These are phyloP conservation scores for Trichoderma pleuroti DNA, from an alignment of 2,329 filamentous ascomycete genomes.

Conservation along the genomic window DNA sequence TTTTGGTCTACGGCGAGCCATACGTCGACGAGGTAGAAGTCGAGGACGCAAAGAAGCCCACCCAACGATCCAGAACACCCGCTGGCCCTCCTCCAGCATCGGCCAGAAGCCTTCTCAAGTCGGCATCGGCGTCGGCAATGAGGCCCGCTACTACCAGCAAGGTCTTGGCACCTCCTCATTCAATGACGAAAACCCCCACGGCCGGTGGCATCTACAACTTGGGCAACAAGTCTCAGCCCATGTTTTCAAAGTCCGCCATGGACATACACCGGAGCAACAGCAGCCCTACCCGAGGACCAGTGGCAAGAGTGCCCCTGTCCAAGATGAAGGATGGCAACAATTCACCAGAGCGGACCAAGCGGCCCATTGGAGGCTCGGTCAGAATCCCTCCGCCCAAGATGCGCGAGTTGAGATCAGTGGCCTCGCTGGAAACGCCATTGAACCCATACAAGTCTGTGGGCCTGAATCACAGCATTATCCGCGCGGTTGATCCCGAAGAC, in stretches of 20 bases:
- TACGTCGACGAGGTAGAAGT: constrained; percentile 83
- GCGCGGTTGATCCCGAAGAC: constrained; percentile 71
- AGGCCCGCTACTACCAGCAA: constrained; percentile 26
- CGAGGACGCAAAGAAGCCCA: constrained; percentile 52
- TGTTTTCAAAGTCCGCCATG: constrained; percentile 20
- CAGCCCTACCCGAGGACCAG: constrained; percentile 57
- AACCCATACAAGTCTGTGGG: constrained; percentile 49
- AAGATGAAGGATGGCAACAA: constrained; percentile 69
- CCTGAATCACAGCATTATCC: constrained; percentile 53
- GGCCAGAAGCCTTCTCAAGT: constrained; percentile 27
- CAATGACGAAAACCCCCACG: constrained; percentile 54
- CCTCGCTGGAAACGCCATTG: constrained; percentile 49
- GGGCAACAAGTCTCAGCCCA: constrained; percentile 30
- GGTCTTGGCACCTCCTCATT: constrained; percentile 34
- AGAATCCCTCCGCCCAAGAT: constrained; percentile 84
- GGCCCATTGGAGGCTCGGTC: constrained; percentile 50
- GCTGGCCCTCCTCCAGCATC: constrained; percentile 54
- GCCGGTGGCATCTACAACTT: constrained; percentile 31
- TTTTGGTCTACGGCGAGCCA: constrained; percentile 86
- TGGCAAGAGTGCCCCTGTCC: constrained; percentile 64
- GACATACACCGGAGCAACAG: constrained; percentile 30
- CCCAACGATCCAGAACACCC: constrained; percentile 67
- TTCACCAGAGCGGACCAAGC: constrained; percentile 66
- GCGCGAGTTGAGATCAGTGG: constrained; percentile 65
- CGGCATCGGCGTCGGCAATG: background rate